phyloP scores from a whole-genome alignment of 305 asterid species.

The Rubia peregrina region DNA sequence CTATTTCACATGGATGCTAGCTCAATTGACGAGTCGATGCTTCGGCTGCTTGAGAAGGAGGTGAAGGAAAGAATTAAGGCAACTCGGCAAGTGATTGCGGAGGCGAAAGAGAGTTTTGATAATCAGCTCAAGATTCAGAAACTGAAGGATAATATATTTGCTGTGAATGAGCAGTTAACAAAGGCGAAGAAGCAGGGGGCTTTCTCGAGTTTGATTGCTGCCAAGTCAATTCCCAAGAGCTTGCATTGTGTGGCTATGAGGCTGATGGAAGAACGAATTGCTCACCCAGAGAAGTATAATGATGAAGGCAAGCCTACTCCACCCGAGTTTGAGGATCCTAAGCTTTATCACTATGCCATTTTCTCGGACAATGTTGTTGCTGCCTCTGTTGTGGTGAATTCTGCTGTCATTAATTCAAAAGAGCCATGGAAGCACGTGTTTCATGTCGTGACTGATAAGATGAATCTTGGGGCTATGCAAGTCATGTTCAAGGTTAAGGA shows the following conservation, averaged over 20 bases:
- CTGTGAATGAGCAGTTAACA: conserved; percentile 66
- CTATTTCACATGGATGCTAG: conserved; percentile 43
- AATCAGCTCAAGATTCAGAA: conserved; percentile 73
- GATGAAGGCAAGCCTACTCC: conserved; percentile 63
- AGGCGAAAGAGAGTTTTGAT: conserved; percentile 76
- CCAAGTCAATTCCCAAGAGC: conserved; percentile 85
- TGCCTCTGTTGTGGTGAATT: conserved; percentile 81
- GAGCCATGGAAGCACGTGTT: conserved; percentile 84
- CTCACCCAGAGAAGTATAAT: conserved; percentile 61
- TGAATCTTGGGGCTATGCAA: conserved; percentile 95
- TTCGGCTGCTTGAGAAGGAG: conserved; percentile 64
- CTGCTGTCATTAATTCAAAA: conserved; percentile 69
- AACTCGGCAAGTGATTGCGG: conserved; percentile 60
- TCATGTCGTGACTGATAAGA: conserved; percentile 91
- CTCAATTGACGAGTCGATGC: conserved; percentile 46
- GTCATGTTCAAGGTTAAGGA: conserved; percentile 81
- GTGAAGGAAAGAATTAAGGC: conserved; percentile 70
- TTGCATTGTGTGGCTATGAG: conserved; percentile 75
- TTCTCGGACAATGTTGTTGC: conserved; percentile 83
- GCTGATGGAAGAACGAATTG: conserved; percentile 77
- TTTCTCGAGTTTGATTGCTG: conserved; percentile 80
- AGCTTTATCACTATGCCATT: conserved; percentile 72
- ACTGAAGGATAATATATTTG: conserved; percentile 67
- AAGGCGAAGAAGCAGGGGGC: conserved; percentile 78
- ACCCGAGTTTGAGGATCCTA: conserved; percentile 76